These are phyloP conservation scores for Botrytis fragariae DNA, from an alignment of 2,329 filamentous ascomycete genomes.

Conservation along the genomic window DNA sequence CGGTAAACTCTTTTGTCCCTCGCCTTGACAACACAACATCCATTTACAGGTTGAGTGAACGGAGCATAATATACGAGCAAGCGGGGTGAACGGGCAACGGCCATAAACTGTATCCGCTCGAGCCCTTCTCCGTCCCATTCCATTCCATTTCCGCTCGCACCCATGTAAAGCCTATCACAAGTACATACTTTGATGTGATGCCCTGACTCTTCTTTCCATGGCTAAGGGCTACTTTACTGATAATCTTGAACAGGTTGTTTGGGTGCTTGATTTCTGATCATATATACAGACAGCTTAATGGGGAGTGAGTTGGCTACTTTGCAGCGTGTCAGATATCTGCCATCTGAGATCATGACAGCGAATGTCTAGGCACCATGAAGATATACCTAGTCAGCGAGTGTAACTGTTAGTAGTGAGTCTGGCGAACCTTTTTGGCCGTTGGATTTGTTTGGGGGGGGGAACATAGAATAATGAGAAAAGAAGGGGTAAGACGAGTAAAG, in stretches of 20 bases:
- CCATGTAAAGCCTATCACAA: background rate
- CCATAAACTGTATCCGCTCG: background rate
- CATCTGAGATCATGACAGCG: background rate
- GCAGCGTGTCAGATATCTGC: background rate
- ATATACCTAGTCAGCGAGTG: background rate
- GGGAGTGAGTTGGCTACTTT: background rate
- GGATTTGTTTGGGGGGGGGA: background rate
- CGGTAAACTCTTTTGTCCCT: background rate
- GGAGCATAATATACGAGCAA: background rate
- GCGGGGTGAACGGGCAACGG: background rate
- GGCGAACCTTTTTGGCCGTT: background rate
- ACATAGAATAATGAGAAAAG: background rate
- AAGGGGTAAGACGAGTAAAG: background rate
- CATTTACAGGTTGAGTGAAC: background rate
- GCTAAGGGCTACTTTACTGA: background rate
- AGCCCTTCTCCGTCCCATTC: background rate
- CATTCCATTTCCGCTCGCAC: background rate
- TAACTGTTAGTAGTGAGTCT: background rate
- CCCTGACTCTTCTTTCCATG: background rate
- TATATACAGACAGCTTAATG: background rate
- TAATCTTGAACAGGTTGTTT: background rate
- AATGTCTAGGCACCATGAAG: background rate
- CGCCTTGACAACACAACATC: background rate
- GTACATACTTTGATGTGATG: background rate
- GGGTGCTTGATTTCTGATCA: background rate